These are phyloP conservation scores for Magnolia changhungtana DNA, from an alignment of 164 flowering plant species.

Conservation along the genomic window DNA sequence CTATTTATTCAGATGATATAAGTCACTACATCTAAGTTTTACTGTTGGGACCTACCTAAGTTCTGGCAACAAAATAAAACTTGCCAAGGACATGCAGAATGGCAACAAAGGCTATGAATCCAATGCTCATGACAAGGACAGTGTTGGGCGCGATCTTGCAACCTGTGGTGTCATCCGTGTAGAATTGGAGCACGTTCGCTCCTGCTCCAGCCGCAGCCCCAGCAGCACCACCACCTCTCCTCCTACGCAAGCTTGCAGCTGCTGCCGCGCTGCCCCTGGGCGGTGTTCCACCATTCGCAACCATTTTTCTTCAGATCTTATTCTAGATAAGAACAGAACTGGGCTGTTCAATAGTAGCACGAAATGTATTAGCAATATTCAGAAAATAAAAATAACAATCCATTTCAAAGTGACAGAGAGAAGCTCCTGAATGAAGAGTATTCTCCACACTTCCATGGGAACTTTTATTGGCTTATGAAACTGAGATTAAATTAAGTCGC, in stretches of 20 bases:
- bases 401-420: too few relatives aligned
- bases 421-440: too few relatives aligned
- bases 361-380: too few relatives aligned
- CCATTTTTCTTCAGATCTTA: slow-evolving; percentile 34
- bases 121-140: slow-evolving; percentile 80
- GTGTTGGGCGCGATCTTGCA: slow-evolving; percentile 77
- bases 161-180: slow-evolving; percentile 83
- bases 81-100: slow-evolving; percentile 74
- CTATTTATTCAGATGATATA: too few relatives aligned
- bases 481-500: too few relatives aligned
- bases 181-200: slow-evolving; percentile 67
- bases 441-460: too few relatives aligned
- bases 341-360: too few relatives aligned
- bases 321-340: too few relatives aligned
- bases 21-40: too few relatives aligned
- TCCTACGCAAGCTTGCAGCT: slow-evolving; percentile 61
- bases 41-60: too few relatives aligned
- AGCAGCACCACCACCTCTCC: slow-evolving; percentile 34
- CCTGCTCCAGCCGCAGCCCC: slow-evolving; percentile 39
- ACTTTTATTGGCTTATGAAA: too few relatives aligned
- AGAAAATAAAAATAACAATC: too few relatives aligned
- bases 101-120: slow-evolving; percentile 76
- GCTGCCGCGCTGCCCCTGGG: slow-evolving; percentile 79
- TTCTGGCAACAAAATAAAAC: slow-evolving; percentile 23
- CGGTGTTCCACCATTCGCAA: slow-evolving; percentile 44